A percentile compares a stretch with the other conserved stretches of the same genome.
Evolutionary conservation across 1,284 basidiomycete species (phyloP).

Genomic region (Pascua guehoae): DNA sequence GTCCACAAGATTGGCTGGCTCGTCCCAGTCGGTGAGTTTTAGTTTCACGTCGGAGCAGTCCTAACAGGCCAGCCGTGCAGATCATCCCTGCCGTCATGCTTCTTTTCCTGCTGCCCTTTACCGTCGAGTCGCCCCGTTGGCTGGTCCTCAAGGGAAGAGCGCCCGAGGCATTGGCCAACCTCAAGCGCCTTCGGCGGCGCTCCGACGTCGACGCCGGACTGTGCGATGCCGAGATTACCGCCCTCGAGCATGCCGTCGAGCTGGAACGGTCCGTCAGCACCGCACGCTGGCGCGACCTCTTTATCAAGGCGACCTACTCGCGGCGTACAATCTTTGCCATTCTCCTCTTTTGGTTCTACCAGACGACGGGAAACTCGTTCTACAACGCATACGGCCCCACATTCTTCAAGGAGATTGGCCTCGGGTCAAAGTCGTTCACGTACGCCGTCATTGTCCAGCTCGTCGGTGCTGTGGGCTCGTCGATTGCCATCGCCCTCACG

Average conservation of each 20-base stretch:
- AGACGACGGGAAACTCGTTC: slow-evolving; percentile 21
- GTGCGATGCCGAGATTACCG: slow-evolving; percentile 18
- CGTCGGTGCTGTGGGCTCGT: slow-evolving; percentile 12
- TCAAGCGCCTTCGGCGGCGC: slow-evolving; percentile 17
- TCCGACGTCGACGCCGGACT: slow-evolving; percentile 16
- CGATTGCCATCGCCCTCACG: slow-evolving; percentile 14
- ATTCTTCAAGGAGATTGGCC: slow-evolving; percentile 23
- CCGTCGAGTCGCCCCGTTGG: slow-evolving; percentile 27
- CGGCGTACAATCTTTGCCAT: slow-evolving; percentile 12
- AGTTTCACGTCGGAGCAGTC: too few species aligned
- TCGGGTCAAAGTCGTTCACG: slow-evolving; percentile 21
- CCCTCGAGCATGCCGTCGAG: slow-evolving; percentile 20
- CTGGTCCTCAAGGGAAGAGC: slow-evolving; percentile 16
- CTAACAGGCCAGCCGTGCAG: slow-evolving; percentile 8
- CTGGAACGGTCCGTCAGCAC: slow-evolving; percentile 2
- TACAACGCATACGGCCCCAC: slow-evolving; percentile 22
- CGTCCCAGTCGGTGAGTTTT: slow-evolving; percentile 16
- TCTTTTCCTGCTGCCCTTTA: slow-evolving; percentile 11
- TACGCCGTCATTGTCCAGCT: slow-evolving; percentile 21
- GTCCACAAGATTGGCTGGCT: slow-evolving; percentile 13
- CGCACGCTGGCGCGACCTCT: slow-evolving; percentile 23
- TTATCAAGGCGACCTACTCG: slow-evolving; percentile 17
- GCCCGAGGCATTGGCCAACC: slow-evolving; percentile 15
- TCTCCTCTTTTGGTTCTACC: slow-evolving; percentile 14
- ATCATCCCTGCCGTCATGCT: slow-evolving; percentile 14